Percentiles rank a stretch among this genome's conserved stretches.
Conservation (phyloP, 2,329 filamentous ascomycete genomes). For the Penicillium sp. region DNA sequence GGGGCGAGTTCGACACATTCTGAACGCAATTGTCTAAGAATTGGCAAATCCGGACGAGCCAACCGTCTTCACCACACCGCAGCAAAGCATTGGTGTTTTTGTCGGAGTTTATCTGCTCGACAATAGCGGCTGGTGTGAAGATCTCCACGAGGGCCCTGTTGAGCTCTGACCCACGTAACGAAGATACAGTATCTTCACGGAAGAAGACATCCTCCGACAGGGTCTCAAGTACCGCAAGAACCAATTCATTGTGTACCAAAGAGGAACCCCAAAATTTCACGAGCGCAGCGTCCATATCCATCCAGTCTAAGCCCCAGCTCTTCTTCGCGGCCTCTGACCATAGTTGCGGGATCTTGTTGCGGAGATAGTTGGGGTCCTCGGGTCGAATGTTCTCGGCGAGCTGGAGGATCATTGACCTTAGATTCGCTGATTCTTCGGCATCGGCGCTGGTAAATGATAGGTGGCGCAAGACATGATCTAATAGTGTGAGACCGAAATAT, state of each 20-base stretch:
- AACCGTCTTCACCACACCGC: conserved; percentile 78
- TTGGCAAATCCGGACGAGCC: conserved; percentile 73
- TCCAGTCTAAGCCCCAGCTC: conserved; percentile 89
- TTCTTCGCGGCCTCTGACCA: conserved; percentile 96
- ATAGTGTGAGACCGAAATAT: conserved; percentile 87
- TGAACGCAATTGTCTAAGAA: conserved; percentile 72
- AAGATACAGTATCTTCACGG: conserved; percentile 81
- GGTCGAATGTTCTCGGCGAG: conserved; percentile 70
- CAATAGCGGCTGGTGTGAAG: conserved; percentile 75
- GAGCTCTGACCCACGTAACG: conserved; percentile 75
- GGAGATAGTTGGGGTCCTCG: conserved; percentile 75
- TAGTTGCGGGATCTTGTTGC: conserved; percentile 90
- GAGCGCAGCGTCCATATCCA: conserved; percentile 85
- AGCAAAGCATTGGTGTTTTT: conserved; percentile 67
- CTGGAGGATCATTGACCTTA: conserved; percentile 75
- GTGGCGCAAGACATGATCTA: conserved; percentile 87
- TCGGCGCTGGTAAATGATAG: conserved; percentile 68
- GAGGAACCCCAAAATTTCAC: conserved; percentile 71
- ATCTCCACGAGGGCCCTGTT: conserved; percentile 92
- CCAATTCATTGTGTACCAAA: conserved; percentile 74
- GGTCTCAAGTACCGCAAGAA: conserved; percentile 83
- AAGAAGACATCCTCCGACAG: conserved; percentile 93
- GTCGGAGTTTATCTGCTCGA: conserved; percentile 72
- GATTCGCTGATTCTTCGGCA: conserved; percentile 62
- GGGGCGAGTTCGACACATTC: conserved; percentile 63